phyloP scores from a whole-genome alignment of 257 asterid genomes.

The Gentiana dahurica region DNA sequence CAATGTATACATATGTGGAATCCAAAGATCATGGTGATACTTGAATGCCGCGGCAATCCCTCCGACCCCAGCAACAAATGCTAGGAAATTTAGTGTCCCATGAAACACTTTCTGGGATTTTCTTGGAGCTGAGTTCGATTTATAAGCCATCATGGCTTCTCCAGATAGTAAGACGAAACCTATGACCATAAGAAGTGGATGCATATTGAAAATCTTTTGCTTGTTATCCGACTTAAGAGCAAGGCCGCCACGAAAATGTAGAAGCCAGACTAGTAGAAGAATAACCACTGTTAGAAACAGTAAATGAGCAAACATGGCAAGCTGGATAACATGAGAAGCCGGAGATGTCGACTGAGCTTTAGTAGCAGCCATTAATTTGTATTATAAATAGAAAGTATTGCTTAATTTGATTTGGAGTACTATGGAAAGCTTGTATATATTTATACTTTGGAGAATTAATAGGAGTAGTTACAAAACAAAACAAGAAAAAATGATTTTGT shows the following conservation, averaged over 20 bases:
- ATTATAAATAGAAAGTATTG: no score
- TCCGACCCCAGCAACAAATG: constrained; percentile 31
- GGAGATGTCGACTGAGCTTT: constrained; percentile 23
- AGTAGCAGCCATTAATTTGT: constrained; percentile 11
- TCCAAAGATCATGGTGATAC: constrained; percentile 23
- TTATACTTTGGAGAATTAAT: no score
- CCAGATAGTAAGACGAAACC: constrained; percentile 46
- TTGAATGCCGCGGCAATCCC: constrained; percentile 59
- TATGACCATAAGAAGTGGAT: constrained; percentile 52
- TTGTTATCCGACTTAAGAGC: constrained; percentile 31
- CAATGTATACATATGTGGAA: constrained; percentile 35
- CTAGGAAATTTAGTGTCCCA: constrained; percentile 30
- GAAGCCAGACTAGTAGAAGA: constrained; percentile 48
- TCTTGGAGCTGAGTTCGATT: constrained; percentile 13
- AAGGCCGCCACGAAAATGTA: constrained; percentile 45
- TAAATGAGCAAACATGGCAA: constrained; percentile 39
- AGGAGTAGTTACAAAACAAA: no score
- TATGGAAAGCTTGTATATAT: no score
- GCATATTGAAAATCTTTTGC: constrained; percentile 52
- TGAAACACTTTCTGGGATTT: constrained; percentile 30
- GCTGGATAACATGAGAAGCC: constrained; percentile 16
- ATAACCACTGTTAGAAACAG: constrained; percentile 20
- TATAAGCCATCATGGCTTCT: constrained; percentile 53
- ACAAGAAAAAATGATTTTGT: no score
- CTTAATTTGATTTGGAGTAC: no score